Evolutionary conservation across 768 basidiomycete species (phyloP).

Genomic region (Rhodocollybia butyracea): DNA sequence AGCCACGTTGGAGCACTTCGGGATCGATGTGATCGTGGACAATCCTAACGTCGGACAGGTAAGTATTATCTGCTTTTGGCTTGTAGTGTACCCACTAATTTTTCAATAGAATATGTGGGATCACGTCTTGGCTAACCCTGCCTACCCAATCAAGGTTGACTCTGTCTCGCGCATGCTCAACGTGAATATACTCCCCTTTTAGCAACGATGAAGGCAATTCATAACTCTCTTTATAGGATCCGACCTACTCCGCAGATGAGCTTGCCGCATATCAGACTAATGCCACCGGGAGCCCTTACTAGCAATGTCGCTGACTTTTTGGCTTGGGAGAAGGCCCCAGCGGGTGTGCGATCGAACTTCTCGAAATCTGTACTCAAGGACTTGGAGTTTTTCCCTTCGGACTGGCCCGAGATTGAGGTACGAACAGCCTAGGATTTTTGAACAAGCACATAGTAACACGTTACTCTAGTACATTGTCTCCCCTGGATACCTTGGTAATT

Average conservation of each 20-base stretch:
- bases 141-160: background rate
- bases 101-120: background rate
- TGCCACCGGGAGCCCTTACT: background rate
- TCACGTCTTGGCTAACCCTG: background rate
- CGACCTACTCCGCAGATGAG: background rate
- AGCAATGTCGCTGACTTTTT: background rate
- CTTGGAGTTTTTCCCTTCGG: background rate
- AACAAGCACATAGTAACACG: no score
- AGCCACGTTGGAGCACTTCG: constrained; percentile 22
- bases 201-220: background rate
- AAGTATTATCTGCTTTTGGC: background rate
- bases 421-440: background rate
- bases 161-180: background rate
- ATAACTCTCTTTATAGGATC: background rate
- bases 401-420: background rate
- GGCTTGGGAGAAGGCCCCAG: no score
- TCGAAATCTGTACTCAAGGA: background rate
- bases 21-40: constrained; percentile 28
- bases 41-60: constrained; percentile 35
- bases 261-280: background rate
- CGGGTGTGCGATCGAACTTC: background rate
- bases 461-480: no score
- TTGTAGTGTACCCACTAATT: background rate
- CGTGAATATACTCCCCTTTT: background rate
- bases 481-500: background rate